phyloP scores from a whole-genome alignment of 1,139 yeast species.

The Diutina ranongensis region DNA sequence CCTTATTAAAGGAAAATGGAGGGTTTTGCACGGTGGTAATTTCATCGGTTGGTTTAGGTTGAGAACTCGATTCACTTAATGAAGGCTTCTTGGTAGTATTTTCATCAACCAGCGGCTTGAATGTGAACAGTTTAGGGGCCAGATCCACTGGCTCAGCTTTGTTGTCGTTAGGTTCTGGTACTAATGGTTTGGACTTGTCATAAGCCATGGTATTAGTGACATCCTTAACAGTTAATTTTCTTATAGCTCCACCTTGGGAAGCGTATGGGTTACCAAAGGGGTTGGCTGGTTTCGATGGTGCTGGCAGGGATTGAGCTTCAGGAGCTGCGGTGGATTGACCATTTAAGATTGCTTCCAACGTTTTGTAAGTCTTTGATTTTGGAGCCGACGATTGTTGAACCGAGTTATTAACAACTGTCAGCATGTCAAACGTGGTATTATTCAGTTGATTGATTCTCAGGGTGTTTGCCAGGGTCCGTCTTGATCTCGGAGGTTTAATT shows the following conservation, averaged over 20 bases:
- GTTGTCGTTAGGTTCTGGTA: not conserved
- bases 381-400: slow-evolving; percentile 6
- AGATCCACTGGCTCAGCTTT: not conserved
- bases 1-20: not conserved
- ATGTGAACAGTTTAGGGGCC: not conserved
- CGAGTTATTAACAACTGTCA: slow-evolving; percentile 5
- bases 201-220: slow-evolving; percentile 26
- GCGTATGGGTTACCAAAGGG: slow-evolving; percentile 10
- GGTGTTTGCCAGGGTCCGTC: not conserved
- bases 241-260: slow-evolving; percentile 7
- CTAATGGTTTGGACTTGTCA: slow-evolving; percentile 13
- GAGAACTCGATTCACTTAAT: not conserved
- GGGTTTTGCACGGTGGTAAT: too few species aligned
- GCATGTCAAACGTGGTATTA: slow-evolving; percentile 7
- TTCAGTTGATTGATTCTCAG: slow-evolving; percentile 10
- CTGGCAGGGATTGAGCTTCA: not conserved
- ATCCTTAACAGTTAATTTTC: slow-evolving; percentile 22
- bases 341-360: slow-evolving; percentile 50
- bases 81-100: not conserved
- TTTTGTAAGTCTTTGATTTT: slow-evolving; percentile 34
- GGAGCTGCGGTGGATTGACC: slow-evolving; percentile 11
- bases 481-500: slow-evolving; percentile 20
- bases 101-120: not conserved
- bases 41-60: not conserved
- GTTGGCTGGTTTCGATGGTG: slow-evolving; percentile 8